Evolutionary conservation across 2,329 filamentous ascomycete genomes (phyloP), one percentile per base, ranked within the genome.

Genomic region (Neocatenulostroma microsporum): DNA sequence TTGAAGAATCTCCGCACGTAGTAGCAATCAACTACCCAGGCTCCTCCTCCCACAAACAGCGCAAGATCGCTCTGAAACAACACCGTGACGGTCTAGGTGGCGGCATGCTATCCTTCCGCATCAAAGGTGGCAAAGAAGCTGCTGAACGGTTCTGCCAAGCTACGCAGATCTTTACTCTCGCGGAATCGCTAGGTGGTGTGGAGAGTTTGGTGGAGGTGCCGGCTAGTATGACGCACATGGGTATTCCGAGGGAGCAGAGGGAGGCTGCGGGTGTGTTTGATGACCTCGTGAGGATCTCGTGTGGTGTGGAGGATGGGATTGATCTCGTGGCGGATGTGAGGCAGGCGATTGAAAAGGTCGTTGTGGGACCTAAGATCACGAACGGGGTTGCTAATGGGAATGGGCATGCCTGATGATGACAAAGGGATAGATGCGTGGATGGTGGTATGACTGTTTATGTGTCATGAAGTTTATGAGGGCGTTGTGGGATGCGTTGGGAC

Each of bases 31-130:
- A 96, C 71, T 98, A 98, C 66, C 91, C 91, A 1, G 91, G 91
- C 19, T 74, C 95, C 5, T 73, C 81, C 47, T 89, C 84, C 8
- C 89, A 96, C 66, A 82, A 83, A 5, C 86, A 96, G 58, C 80
- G 86, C 52, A 72, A 73, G 46, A 86, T 98, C 53, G 86, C 89
- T 14, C 60, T 80, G 55, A 86, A 84, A 67, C 91, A 98, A 69
- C 91, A 98, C 69, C 84, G 91, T 49, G 75, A 93, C 52, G 91
- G 83, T 45, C 82, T 96, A 74, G 91, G 91, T 42, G 91, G 91
- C 50, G 91, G 91, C 44, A 98, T 98, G 91, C 78, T 98, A 28
- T 89, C 83, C 40, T 98, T 98, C 79, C 82, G 91, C 48, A 84
- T 98, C 62, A 76, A 78, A 48, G 91, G 89, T 39, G 91, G 91